phyloP scores from a whole-genome alignment of 345 rosid genomes.

The Gossypium longicalyx region DNA sequence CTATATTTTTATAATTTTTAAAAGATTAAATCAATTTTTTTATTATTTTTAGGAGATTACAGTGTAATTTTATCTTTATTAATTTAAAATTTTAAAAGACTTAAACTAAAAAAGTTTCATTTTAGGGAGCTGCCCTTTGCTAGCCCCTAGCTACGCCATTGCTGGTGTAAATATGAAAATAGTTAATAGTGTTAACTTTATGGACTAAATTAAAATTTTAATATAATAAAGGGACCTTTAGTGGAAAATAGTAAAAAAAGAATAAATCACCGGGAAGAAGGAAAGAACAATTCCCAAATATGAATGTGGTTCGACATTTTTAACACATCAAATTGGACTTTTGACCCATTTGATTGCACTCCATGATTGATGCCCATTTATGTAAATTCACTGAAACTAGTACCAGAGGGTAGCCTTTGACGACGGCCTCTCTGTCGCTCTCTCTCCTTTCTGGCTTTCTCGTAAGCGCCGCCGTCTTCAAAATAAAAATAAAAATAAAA shows the following conservation, averaged over 20 bases:
- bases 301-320: not conserved
- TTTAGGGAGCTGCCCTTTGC: too few species aligned
- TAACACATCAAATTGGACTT: slow-evolving; percentile 14
- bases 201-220: too few species aligned
- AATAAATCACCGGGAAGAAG: not conserved
- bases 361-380: not conserved
- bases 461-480: not conserved
- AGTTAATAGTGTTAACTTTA: too few species aligned
- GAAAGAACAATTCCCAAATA: not conserved
- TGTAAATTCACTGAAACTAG: not conserved
- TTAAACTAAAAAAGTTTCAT: accelerated
- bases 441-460: not conserved
- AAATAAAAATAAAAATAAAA: not conserved
- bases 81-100: too few species aligned
- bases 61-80: too few species aligned
- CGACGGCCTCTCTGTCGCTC: not conserved
- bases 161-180: too few species aligned
- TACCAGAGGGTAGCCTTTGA: not conserved
- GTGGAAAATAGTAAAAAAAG: not conserved
- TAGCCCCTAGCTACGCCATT: too few species aligned
- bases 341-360: not conserved
- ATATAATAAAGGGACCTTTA: too few species aligned
- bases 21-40: too few species aligned
- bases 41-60: accelerated
- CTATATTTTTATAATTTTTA: too few species aligned